Evolutionary conservation across 2,329 filamentous ascomycete genomes (phyloP).

Genomic region (Aureobasidium sp.): DNA sequence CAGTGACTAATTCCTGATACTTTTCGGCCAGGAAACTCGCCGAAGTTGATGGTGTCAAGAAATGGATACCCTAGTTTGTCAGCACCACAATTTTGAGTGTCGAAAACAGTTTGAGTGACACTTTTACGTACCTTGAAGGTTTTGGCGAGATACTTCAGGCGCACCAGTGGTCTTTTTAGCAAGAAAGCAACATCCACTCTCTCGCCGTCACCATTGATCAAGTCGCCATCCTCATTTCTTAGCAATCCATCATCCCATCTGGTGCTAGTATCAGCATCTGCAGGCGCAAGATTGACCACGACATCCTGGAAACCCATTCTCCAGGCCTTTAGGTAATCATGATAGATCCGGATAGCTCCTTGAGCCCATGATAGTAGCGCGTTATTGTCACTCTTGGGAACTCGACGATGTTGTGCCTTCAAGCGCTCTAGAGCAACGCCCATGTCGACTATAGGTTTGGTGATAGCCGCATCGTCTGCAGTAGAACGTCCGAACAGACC

Average conservation of each 20-base stretch:
- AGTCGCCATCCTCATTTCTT: conserved; percentile 53
- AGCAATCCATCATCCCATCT: conserved; percentile 48
- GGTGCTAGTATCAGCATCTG: conserved; percentile 46
- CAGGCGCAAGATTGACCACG: conserved; percentile 82
- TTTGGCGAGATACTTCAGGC: conserved; percentile 81
- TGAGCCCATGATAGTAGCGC: conserved; percentile 76
- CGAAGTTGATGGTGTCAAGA: conserved; percentile 47
- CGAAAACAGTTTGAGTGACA: neutral
- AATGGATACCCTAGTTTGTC: conserved; percentile 49
- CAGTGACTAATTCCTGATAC: conserved; percentile 68
- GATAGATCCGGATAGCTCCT: conserved; percentile 69
- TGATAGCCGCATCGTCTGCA: conserved; percentile 57
- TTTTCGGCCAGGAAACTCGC: conserved; percentile 52
- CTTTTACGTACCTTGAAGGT: conserved; percentile 61
- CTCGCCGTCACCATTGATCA: conserved; percentile 69
- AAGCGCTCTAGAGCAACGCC: conserved; percentile 81
- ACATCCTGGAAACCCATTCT: conserved; percentile 90
- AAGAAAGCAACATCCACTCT: conserved; percentile 91
- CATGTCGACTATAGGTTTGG: conserved; percentile 89
- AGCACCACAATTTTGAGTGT: conserved; percentile 22
- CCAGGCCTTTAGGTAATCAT: conserved; percentile 82
- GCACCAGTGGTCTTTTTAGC: conserved; percentile 78
- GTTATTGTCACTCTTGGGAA: conserved; percentile 66
- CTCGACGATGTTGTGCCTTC: conserved; percentile 69
- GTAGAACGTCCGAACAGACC: conserved; percentile 59